A percentile compares a stretch with the other conserved stretches of the same genome.
Evolutionary conservation across 768 basidiomycete genomes (phyloP).

Genomic region (Trichaptum fuscoviolaceum): DNA sequence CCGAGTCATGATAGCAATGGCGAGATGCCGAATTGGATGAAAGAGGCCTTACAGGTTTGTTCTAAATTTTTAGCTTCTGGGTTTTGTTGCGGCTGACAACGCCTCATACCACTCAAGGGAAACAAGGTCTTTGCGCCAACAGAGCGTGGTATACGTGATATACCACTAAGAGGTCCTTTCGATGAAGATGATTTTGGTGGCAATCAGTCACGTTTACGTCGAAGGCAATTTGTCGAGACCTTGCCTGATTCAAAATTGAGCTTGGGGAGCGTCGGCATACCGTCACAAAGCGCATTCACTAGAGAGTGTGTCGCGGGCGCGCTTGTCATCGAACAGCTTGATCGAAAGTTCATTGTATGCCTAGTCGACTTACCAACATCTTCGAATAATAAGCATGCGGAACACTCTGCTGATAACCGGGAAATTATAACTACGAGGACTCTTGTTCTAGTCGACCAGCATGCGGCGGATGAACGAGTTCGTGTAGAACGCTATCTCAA

Average conservation of each 20-base stretch:
- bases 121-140: slow-evolving; percentile 50
- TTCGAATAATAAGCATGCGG: slow-evolving; percentile 15
- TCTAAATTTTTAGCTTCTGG: neutral
- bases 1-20: slow-evolving; percentile 7
- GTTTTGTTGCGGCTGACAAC: too few species aligned
- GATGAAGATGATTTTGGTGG: slow-evolving; percentile 10
- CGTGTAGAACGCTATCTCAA: slow-evolving; percentile 81
- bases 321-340: slow-evolving; percentile 75
- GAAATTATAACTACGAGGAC: slow-evolving; percentile 18
- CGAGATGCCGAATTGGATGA: slow-evolving; percentile 58
- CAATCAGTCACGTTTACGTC: neutral
- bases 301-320: slow-evolving; percentile 53
- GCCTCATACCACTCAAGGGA: slow-evolving; percentile 28
- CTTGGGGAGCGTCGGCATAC: neutral
- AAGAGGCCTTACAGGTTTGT: slow-evolving; percentile 51
- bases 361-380: slow-evolving; percentile 31
- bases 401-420: slow-evolving; percentile 12
- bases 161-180: slow-evolving; percentile 14
- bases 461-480: slow-evolving; percentile 96
- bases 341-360: slow-evolving; percentile 87
- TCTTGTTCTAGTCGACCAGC: slow-evolving; percentile 89
- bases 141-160: slow-evolving; percentile 43
- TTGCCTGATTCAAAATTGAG: neutral
- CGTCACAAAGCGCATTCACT: slow-evolving; percentile 26
- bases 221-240: neutral